phyloP scores from a whole-genome alignment of 306 rosid genomes.

The Acacia acuminata region DNA sequence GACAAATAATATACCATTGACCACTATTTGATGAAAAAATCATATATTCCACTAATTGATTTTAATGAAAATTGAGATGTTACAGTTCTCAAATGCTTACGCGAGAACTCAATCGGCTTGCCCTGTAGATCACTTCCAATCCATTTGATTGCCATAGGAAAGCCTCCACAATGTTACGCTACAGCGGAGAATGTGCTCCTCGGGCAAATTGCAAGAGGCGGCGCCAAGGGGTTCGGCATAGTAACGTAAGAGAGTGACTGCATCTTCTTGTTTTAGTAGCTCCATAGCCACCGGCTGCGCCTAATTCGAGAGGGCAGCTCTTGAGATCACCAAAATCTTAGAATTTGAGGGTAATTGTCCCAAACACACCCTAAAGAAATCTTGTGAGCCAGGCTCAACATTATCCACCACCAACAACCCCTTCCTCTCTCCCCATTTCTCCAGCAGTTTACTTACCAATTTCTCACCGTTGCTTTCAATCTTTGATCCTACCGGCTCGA shows the following conservation, averaged over 20 bases:
- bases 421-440: not conserved
- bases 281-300: slow-evolving; percentile 1
- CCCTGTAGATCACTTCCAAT: slow-evolving; percentile 32
- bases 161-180: slow-evolving; percentile 29
- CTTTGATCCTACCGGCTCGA: not conserved
- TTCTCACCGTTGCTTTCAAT: not conserved
- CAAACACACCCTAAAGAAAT: slow-evolving; percentile 18
- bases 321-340: not conserved
- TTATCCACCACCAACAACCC: slow-evolving; percentile 45
- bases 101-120: slow-evolving; percentile 30
- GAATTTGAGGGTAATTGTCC: slow-evolving; percentile 29
- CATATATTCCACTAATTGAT: too few relatives aligned
- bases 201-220: not conserved
- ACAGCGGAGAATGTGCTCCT: not conserved
- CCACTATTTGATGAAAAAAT: too few relatives aligned
- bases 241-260: slow-evolving; percentile 36
- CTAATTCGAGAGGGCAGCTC: slow-evolving; percentile 31
- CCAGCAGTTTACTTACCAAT: not conserved
- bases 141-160: slow-evolving; percentile 41
- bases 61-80: too few relatives aligned
- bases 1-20: too few relatives aligned
- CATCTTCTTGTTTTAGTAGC: slow-evolving; percentile 14
- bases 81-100: not conserved
- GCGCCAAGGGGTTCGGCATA: slow-evolving; percentile 25
- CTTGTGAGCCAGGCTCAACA: slow-evolving; percentile 34